Evolutionary conservation across 140 eudicot species (phyloP).

Genomic region (Flaveria floridana): DNA sequence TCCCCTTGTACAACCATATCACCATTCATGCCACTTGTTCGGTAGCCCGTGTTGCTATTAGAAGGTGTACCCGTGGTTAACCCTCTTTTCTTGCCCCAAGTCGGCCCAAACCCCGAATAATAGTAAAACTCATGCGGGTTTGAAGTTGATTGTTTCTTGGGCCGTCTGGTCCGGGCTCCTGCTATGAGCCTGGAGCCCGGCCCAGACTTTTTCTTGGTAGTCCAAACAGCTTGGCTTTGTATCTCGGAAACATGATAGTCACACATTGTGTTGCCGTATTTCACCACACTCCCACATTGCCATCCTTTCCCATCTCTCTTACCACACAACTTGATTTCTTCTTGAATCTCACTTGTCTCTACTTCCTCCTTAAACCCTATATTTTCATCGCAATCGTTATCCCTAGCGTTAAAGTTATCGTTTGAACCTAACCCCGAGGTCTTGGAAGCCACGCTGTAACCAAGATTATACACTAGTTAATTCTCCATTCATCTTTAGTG

Average conservation of each 20-base stretch:
- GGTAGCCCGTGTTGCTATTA: not conserved
- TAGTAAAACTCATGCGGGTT: conserved; percentile 57
- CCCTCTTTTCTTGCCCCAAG: conserved; percentile 84
- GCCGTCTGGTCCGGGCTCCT: conserved; percentile 26
- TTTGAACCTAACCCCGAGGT: not conserved
- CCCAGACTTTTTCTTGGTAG: conserved; percentile 22
- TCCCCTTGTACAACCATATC: conserved; percentile 11
- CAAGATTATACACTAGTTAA: conserved; percentile 11
- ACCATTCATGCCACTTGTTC: not conserved
- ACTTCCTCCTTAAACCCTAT: conserved; percentile 26
- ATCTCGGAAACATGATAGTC: conserved; percentile 38
- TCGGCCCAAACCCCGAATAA: conserved; percentile 86
- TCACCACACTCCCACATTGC: conserved; percentile 52
- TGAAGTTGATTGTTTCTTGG: conserved; percentile 36
- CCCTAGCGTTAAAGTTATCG: not conserved
- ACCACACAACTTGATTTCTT: conserved; percentile 39
- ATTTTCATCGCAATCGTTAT: not conserved
- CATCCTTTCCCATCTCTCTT: conserved; percentile 50
- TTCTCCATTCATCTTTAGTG: not conserved
- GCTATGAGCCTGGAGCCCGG: not conserved
- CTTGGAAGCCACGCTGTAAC: conserved; percentile 21
- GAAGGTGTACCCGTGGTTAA: not conserved
- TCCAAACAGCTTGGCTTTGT: conserved; percentile 20
- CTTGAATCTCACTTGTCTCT: conserved; percentile 12
- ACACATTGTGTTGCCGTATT: conserved; percentile 41